phyloP scores from a whole-genome alignment of 2,329 filamentous ascomycete species.

The Remersonia thermophila region DNA sequence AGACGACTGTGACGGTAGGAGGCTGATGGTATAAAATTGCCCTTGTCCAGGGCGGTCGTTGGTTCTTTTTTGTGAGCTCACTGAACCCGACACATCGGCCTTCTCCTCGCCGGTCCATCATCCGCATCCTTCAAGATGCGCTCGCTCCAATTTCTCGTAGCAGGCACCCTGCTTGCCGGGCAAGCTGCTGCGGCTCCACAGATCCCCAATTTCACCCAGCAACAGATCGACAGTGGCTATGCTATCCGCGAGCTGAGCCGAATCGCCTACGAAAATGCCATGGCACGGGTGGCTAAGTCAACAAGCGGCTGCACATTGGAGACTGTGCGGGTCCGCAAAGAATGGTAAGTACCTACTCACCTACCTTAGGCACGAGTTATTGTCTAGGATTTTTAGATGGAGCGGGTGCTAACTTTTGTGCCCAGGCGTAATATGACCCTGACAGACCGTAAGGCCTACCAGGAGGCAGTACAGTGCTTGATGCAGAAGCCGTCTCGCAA shows the following conservation, averaged over 20 bases:
- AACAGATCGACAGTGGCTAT: constrained; percentile 17
- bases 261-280: constrained; percentile 17
- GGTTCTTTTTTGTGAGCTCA: no score
- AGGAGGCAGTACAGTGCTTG: constrained; percentile 19
- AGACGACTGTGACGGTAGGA: no score
- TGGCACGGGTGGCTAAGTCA: constrained; percentile 15
- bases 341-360: constrained; percentile 12
- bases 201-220: constrained; percentile 15
- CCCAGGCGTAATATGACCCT: constrained; percentile 16
- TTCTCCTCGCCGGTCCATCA: no score
- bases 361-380: neutral
- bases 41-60: no score
- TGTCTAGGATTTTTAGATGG: no score
- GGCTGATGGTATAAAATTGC: no score
- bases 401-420: neutral
- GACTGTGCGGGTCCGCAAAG: constrained; percentile 17
- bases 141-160: neutral
- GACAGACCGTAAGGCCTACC: constrained; percentile 18
- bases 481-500: constrained; percentile 18
- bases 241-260: constrained; percentile 15
- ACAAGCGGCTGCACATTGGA: constrained; percentile 17
- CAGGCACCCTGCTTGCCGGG: constrained; percentile 3
- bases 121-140: no score
- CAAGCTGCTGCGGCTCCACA: constrained; percentile 4
- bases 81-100: no score